Evolutionary conservation across 2,329 filamentous ascomycete genomes (phyloP).

Genomic region (Neonectria punicea): DNA sequence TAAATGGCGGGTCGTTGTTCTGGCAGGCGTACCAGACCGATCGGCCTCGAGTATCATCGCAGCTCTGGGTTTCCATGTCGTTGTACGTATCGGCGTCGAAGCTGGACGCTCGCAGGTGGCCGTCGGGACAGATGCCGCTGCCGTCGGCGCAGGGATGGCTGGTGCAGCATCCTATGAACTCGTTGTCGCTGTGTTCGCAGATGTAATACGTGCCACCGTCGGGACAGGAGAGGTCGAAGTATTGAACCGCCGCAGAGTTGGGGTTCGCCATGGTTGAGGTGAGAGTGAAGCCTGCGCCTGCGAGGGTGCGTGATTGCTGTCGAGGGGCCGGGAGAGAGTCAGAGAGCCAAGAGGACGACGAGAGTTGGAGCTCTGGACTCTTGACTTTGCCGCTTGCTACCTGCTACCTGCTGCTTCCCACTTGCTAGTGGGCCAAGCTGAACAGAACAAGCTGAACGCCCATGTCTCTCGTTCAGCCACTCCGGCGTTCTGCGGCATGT

Average conservation of each 20-base stretch:
- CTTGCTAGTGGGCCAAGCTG: not conserved
- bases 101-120: slow-evolving; percentile 41
- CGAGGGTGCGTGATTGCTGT: not conserved
- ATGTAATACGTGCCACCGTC: slow-evolving; percentile 51
- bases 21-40: slow-evolving; percentile 51
- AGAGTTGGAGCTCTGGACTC: not conserved
- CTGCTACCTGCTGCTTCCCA: too few species aligned
- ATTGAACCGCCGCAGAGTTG: slow-evolving; percentile 2
- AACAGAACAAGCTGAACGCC: slow-evolving; percentile 5
- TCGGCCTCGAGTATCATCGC: slow-evolving; percentile 29
- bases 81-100: slow-evolving; percentile 47
- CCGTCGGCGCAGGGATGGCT: slow-evolving; percentile 47
- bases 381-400: not conserved
- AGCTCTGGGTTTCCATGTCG: slow-evolving; percentile 48
- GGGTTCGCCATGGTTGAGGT: slow-evolving; percentile 28
- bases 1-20: slow-evolving; percentile 46
- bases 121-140: slow-evolving; percentile 48
- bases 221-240: slow-evolving; percentile 48
- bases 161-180: slow-evolving; percentile 56
- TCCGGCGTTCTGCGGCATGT: not conserved
- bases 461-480: slow-evolving; percentile 5
- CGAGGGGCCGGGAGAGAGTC: not conserved
- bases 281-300: not conserved
- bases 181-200: slow-evolving; percentile 44
- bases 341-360: not conserved